Percentiles rank a stretch among this genome's conserved stretches.
Conservation (phyloP, 306 rosid genomes). For the Lotus japonicus region DNA sequence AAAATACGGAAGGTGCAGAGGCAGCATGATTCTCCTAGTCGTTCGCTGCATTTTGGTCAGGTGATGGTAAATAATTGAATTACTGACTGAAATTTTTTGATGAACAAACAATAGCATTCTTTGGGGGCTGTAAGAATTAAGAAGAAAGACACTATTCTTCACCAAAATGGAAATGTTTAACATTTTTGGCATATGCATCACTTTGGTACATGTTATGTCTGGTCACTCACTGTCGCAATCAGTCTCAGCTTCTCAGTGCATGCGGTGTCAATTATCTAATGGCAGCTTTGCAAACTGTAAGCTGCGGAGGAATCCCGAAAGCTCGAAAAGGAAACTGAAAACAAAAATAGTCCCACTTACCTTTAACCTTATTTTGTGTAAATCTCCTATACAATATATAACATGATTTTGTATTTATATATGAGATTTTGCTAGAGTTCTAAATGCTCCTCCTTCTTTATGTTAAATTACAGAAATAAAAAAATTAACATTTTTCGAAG, state of each 20-base stretch:
- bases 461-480: too few species aligned
- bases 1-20: neutral
- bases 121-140: neutral
- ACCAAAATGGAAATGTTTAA: neutral
- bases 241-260: neutral
- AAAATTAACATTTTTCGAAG: too few species aligned
- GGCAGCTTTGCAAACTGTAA: conserved; percentile 21
- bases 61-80: neutral
- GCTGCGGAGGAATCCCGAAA: conserved; percentile 5
- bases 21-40: neutral
- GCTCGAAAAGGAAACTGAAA: neutral
- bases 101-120: neutral
- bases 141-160: neutral
- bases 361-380: conserved; percentile 5
- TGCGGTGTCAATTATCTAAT: conserved; percentile 20
- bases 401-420: too few species aligned
- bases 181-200: conserved; percentile 1
- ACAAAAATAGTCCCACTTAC: neutral
- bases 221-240: conserved; percentile 22
- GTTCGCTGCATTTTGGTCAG: neutral
- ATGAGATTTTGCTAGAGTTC: too few species aligned
- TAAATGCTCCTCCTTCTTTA: too few species aligned
- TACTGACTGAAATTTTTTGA: too few species aligned
- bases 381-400: neutral
- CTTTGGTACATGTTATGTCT: neutral